Conservation (phyloP, 1,139 yeast genomes). For the Saccharomyces hybrid region DNA sequence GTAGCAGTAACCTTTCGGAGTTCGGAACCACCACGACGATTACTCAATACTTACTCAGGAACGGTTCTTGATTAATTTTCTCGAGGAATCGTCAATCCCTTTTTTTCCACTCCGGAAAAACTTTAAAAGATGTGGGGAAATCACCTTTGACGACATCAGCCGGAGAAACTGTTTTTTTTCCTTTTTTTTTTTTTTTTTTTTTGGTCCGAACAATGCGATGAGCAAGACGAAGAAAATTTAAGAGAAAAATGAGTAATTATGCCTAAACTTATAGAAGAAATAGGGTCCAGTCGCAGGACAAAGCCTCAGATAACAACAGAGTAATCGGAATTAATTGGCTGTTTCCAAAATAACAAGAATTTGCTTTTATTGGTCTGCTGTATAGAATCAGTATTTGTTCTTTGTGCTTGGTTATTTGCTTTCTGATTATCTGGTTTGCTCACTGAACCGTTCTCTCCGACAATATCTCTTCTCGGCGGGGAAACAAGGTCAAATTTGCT, state of each 20-base stretch:
- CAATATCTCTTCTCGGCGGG: not conserved
- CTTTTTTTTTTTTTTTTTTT: not conserved
- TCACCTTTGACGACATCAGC: not conserved
- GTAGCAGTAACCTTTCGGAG: not conserved
- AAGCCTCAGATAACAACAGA: not conserved
- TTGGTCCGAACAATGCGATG: not conserved
- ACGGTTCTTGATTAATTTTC: not conserved
- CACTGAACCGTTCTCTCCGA: not conserved
- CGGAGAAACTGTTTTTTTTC: not conserved
- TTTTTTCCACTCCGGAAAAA: not conserved
- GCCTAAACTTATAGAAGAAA: not conserved
- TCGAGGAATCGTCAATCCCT: not conserved
- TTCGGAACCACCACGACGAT: not conserved
- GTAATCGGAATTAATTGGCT: not conserved
- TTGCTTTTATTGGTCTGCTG: not conserved
- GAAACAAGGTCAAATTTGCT: not conserved
- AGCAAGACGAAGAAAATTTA: not conserved
- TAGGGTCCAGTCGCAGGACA: not conserved
- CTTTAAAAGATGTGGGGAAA: not conserved
- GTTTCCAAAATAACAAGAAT: not conserved
- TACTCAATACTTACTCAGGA: not conserved
- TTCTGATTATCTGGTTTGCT: not conserved
- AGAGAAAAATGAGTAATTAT: not conserved
- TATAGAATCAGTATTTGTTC: not conserved
- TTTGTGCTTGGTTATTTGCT: not conserved